Base-by-base conservation (phyloP, 768 basidiomycete genomes). In the Hebeloma cylindrosporum region DNA sequence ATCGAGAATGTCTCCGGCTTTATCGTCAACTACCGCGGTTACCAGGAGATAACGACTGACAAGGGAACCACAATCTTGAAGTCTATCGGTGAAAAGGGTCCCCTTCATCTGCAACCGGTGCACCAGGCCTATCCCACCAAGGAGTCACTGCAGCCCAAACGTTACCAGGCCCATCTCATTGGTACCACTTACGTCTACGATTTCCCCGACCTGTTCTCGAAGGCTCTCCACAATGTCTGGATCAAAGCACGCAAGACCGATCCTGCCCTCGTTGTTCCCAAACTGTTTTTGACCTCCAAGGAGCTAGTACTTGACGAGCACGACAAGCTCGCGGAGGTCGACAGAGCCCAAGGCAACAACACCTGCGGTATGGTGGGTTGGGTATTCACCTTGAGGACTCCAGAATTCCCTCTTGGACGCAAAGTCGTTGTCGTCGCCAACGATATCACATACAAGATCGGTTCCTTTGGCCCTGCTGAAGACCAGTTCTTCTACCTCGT, bases 1-100 rank as follows among this genome's bases (percentile, higher is more conserved):
- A 97, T 98, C 66, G 95, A 98, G 71, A 99, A 98, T 61, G 93
- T 96, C 18, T 93, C 93, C 31, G 96, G 96, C 31, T 99, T 99
- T 73, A 89, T 98, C 54, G 95, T 98, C 69, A 94, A 97, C 66
- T 97, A 86, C 73, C 90, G 94, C 60, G 92, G 88, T 21, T 99
- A 99, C 69, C 94, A 98, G 67, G 96, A 99, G 68, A 94, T 98
- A 56, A 83, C 84, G 29, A 97, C 93, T 23, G 96, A 98, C 63
- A 93, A 88, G 66, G 94, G 95, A 31, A 87, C 89, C 6, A 88
- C 87, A 9, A 96, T 98, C 59, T 78, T 98, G 51, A 98, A 97
- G 70, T 96, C 96, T 2, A 96, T 99, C 53, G 96, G 96, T 32
- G 92, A 96, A 37, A 96, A 96, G 66, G 96, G 96, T 3, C 92